These are phyloP conservation scores for Lodderomyces pseudojiufengensis DNA, from an alignment of 1,139 yeast species.

Conservation along the genomic window DNA sequence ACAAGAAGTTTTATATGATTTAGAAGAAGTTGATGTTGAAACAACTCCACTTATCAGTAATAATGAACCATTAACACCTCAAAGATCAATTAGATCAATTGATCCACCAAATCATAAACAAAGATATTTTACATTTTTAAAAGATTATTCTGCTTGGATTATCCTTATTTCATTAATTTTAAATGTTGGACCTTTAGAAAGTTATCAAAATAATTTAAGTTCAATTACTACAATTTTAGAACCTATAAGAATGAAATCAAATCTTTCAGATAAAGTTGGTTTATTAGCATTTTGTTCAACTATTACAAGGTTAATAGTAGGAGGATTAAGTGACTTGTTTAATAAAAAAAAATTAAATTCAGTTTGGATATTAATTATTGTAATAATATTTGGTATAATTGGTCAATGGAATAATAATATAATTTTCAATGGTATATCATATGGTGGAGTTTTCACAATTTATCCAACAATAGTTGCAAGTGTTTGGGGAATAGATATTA, in stretches of 20 bases:
- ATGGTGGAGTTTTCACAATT: conserved; percentile 82
- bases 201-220: conserved; percentile 83
- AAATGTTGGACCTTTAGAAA: conserved; percentile 81
- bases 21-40: conserved; percentile 12
- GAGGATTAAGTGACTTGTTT: conserved; percentile 58
- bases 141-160: conserved; percentile 64
- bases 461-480: conserved; percentile 80
- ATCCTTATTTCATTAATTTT: conserved; percentile 61
- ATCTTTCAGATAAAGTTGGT: conserved; percentile 49
- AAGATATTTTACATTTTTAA: conserved; percentile 49
- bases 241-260: conserved; percentile 23
- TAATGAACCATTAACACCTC: conserved; percentile 16
- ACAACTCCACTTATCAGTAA: conserved; percentile 9
- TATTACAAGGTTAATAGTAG: conserved; percentile 53
- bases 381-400: conserved; percentile 40
- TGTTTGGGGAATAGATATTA: conserved; percentile 85
- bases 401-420: conserved; percentile 40
- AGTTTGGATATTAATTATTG: conserved; percentile 40
- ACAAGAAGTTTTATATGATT: conserved; percentile 44
- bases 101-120: conserved; percentile 47
- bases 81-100: conserved; percentile 22
- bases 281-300: conserved; percentile 41
- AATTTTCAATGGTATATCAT: conserved; percentile 61
- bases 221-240: conserved; percentile 36
- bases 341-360: conserved; percentile 25